phyloP scores from a whole-genome alignment of 257 asterid species.

The Ajuga chamaepitys region DNA sequence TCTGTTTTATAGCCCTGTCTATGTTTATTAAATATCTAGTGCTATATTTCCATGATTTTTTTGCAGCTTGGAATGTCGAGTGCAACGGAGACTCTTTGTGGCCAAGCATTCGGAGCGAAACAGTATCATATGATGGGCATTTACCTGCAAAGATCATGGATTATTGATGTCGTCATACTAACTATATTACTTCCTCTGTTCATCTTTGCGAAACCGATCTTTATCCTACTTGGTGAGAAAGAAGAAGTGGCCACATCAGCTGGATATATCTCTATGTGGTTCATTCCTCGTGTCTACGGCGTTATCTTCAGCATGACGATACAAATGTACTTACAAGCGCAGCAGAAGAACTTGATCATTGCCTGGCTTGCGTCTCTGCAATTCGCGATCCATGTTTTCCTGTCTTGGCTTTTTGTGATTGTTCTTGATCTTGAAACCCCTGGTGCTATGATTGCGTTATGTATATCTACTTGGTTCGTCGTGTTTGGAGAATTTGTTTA shows the following conservation, averaged over 20 bases:
- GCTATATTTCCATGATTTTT: no score
- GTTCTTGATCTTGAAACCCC: neutral
- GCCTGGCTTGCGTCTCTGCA: conserved; percentile 16
- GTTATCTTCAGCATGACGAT: conserved; percentile 6
- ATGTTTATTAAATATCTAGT: neutral
- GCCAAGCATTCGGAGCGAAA: conserved; percentile 56
- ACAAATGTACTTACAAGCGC: conserved; percentile 24
- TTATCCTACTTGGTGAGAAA: conserved; percentile 14
- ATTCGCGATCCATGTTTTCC: neutral
- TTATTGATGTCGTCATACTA: conserved; percentile 19
- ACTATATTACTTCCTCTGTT: conserved; percentile 32
- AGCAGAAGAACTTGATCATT: conserved; percentile 16
- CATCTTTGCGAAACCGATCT: conserved; percentile 31
- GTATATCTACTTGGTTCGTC: conserved; percentile 12
- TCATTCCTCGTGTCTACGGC: conserved; percentile 4
- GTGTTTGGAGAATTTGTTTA: conserved; percentile 13
- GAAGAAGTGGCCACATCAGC: conserved; percentile 6
- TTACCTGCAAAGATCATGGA: conserved; percentile 44
- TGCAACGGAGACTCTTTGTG: conserved; percentile 55
- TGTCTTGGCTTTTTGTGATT: conserved; percentile 15
- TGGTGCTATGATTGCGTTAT: conserved; percentile 20
- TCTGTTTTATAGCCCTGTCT: neutral
- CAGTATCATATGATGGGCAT: conserved; percentile 30
- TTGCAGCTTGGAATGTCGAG: conserved; percentile 52
- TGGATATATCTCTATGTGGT: conserved; percentile 15